Conservation (phyloP, 768 basidiomycete species). For the Ephemerocybe angulata region DNA sequence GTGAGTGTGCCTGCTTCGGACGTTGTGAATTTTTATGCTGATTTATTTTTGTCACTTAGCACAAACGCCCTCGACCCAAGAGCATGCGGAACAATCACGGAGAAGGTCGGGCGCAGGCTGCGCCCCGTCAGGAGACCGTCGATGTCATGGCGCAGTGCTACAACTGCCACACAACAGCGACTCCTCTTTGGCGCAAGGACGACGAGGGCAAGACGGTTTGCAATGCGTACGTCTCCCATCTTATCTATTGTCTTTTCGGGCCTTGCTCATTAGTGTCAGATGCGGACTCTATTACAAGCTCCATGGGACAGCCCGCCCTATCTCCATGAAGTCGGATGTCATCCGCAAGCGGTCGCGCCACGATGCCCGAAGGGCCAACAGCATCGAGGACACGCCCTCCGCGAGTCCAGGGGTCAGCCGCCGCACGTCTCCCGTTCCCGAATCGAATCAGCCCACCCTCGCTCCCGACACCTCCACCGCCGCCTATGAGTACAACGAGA, state of each 20-base stretch:
- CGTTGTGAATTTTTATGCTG: constrained; percentile 11
- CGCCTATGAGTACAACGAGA: constrained; percentile 49
- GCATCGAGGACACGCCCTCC: constrained; percentile 63
- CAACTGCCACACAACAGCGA: constrained; percentile 87
- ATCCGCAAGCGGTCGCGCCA: constrained; percentile 85
- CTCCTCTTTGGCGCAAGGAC: constrained; percentile 87
- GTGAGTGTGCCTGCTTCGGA: constrained; percentile 37
- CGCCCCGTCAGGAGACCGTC: constrained; percentile 64
- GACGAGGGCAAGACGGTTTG: constrained; percentile 90
- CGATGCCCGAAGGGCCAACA: constrained; percentile 58
- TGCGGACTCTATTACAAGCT: constrained; percentile 85
- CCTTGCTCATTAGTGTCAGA: constrained; percentile 31
- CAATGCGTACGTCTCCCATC: constrained; percentile 66
- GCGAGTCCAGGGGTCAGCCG: constrained; percentile 72
- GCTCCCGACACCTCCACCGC: constrained; percentile 69
- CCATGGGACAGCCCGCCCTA: constrained; percentile 80
- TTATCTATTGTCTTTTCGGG: constrained; percentile 3
- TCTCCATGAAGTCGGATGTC: constrained; percentile 89
- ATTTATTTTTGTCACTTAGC: constrained; percentile 38
- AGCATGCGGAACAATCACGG: constrained; percentile 78
- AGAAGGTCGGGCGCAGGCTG: constrained; percentile 62
- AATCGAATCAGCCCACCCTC: constrained; percentile 56
- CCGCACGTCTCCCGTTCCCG: constrained; percentile 63
- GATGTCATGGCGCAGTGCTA: constrained; percentile 85
- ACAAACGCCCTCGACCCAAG: constrained; percentile 86